These are phyloP conservation scores for Trematosphaeria pertusa DNA, from an alignment of 2,329 filamentous ascomycete species.

Conservation along the genomic window DNA sequence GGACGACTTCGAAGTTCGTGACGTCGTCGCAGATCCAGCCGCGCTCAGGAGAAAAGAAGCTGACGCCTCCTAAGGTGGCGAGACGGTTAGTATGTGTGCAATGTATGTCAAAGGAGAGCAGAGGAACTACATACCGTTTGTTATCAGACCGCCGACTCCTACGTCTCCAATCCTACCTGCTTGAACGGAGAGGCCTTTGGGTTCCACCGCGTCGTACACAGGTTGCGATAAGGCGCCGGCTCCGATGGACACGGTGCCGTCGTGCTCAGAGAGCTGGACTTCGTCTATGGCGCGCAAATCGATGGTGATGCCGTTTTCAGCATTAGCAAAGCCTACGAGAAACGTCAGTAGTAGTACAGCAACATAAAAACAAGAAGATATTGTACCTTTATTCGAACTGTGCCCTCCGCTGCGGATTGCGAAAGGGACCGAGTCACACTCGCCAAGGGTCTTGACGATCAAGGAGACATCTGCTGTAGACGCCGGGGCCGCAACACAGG, in stretches of 20 bases:
- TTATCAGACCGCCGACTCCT: conserved; percentile 36
- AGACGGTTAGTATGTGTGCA: not conserved
- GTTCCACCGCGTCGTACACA: conserved; percentile 42
- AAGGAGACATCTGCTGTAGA: conserved; percentile 31
- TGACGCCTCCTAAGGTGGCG: conserved; percentile 25
- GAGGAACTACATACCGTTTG: conserved; percentile 26
- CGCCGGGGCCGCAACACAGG: conserved; percentile 32
- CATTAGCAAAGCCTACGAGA: not conserved
- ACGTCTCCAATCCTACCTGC: conserved; percentile 39
- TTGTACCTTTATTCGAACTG: conserved; percentile 31
- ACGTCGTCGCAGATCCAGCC: conserved; percentile 25
- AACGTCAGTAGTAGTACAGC: too few relatives aligned
- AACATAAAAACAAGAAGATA: too few relatives aligned
- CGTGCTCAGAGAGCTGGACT: conserved; percentile 19
- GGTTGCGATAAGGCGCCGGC: conserved; percentile 42
- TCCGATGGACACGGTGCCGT: conserved; percentile 25
- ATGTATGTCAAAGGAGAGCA: not conserved
- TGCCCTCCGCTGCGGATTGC: conserved; percentile 35
- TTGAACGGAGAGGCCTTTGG: conserved; percentile 20
- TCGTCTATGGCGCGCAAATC: conserved; percentile 34
- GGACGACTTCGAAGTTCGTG: conserved; percentile 47
- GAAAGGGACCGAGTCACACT: conserved; percentile 29
- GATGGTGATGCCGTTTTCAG: conserved; percentile 37
- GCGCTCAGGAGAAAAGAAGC: conserved; percentile 23
- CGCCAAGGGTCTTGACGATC: conserved; percentile 32